phyloP scores from a whole-genome alignment of 257 asterid species.

The Parsonsia alboflavescens region DNA sequence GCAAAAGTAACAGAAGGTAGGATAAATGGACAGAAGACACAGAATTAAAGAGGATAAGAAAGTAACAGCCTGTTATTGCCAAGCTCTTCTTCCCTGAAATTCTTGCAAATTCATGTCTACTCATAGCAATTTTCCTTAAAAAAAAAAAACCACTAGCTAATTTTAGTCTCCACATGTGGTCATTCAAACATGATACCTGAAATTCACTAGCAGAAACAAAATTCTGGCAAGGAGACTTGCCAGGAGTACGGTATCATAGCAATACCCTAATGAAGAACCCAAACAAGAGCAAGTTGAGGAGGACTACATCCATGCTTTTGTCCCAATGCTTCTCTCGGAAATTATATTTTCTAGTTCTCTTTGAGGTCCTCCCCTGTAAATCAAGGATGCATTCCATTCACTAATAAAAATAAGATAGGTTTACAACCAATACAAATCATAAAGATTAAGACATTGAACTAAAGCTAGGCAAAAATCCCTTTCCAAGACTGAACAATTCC shows the following conservation, averaged over 20 bases:
- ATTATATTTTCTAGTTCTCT: conserved; percentile 50
- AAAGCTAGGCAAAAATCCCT: too few relatives aligned
- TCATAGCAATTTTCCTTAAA: too few relatives aligned
- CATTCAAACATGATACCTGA: neutral
- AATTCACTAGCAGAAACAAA: neutral
- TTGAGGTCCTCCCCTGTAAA: conserved; percentile 55
- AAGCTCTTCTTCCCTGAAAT: too few relatives aligned
- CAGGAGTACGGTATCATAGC: conserved; percentile 54
- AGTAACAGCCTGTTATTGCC: too few relatives aligned
- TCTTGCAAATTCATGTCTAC: neutral
- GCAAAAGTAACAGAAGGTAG: neutral
- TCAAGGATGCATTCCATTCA: conserved; percentile 39
- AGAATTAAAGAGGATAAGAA: too few relatives aligned
- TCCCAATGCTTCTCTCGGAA: conserved; percentile 38
- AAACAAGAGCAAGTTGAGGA: conserved; percentile 57
- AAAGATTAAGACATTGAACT: neutral
- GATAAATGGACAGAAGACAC: too few relatives aligned
- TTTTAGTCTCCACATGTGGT: too few relatives aligned
- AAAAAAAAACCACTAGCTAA: too few relatives aligned
- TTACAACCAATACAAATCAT: neutral
- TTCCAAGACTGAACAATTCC: too few relatives aligned
- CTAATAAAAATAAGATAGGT: conserved; percentile 18
- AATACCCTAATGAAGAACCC: conserved; percentile 58
- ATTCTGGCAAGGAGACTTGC: conserved; percentile 21
- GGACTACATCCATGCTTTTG: conserved; percentile 50